Evolutionary conservation across 768 basidiomycete genomes (phyloP), one percentile per base, ranked within the genome.

Genomic region (Leccinum uliginosum): DNA sequence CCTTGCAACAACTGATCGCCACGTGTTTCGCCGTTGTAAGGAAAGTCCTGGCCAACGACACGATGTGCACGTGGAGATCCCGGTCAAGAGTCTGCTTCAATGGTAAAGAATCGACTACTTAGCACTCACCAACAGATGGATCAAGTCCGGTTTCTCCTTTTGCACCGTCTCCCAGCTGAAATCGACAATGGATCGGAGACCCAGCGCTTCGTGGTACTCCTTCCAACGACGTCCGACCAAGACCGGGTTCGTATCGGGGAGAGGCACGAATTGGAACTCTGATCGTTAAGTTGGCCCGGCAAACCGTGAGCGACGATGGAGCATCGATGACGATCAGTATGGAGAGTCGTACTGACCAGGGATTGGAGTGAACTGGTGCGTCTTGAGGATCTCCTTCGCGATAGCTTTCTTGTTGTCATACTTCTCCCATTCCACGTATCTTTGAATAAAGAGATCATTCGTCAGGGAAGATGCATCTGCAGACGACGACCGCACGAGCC

Each of bases 1-100:
- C 74, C 75, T 34, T 68, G 65, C 47, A 80, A 57, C 19, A 80
- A 69, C 56, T 79, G 74, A 17, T 75, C 64, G 12, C 75, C 69
- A 19, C 68, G 73, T 8, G 81, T 81, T 62, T 82, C 81, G 30
- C 80, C 81, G 60, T 82, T 82, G 63, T 81, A 82, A 8, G 81
- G 82, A 62, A 82, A 83, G 62, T 81, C 78, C 61, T 62, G 12
- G 12, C 5, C 34, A 44, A 40, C 3, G 17, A 23, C 10, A 11
- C 11, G 11, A 43, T 26, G 26, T 11, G 15, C 35, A 38, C 17
- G 17, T 8, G 35, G 9, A 17, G 17, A 35, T 38, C 17, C 17
- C 35, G 8, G 17, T 38, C 35, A 38, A 38, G 3, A 6, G 38
- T n/a, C 9, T 38, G 38, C 38, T 0, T 38, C 32, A 15, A 15